Evolutionary conservation across 441 rosid species (phyloP).

Genomic region (Croton setiger): DNA sequence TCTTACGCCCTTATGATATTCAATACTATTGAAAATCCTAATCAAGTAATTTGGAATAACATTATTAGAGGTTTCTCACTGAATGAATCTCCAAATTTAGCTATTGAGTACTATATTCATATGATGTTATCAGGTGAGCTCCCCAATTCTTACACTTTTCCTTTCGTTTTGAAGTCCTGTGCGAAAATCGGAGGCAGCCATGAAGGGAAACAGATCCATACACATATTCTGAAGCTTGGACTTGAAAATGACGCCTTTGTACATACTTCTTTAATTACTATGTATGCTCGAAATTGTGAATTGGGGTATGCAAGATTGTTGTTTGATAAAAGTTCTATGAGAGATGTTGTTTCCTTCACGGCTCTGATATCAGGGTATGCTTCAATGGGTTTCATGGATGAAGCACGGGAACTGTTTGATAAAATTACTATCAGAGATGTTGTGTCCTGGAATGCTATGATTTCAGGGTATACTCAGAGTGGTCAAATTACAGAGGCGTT

Average conservation of each 20-base stretch:
- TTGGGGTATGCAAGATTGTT: slow-evolving; percentile 38
- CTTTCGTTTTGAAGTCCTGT: slow-evolving; percentile 61
- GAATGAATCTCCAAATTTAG: slow-evolving; percentile 38
- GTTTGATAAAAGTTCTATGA: slow-evolving; percentile 43
- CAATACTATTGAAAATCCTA: slow-evolving; percentile 47
- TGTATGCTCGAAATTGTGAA: slow-evolving; percentile 49
- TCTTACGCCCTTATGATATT: slow-evolving; percentile 48
- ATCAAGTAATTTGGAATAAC: slow-evolving; percentile 58
- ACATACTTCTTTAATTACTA: slow-evolving; percentile 56
- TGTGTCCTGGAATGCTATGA: slow-evolving; percentile 76
- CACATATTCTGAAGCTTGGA: slow-evolving; percentile 51
- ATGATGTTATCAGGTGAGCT: slow-evolving; percentile 45
- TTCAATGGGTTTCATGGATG: slow-evolving; percentile 32
- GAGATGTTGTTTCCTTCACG: slow-evolving; percentile 47
- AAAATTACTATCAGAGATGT: slow-evolving; percentile 56
- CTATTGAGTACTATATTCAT: slow-evolving; percentile 35
- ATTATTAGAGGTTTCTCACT: slow-evolving; percentile 47
- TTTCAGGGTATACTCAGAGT: slow-evolving; percentile 42
- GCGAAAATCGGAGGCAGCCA: slow-evolving; percentile 30
- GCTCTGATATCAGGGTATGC: slow-evolving; percentile 54
- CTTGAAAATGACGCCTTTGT: slow-evolving; percentile 45
- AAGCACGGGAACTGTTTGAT: slow-evolving; percentile 49
- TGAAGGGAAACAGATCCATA: slow-evolving; percentile 61
- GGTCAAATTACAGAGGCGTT: slow-evolving; percentile 42
- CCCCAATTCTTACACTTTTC: slow-evolving; percentile 56